Evolutionary conservation across 495 filamentous ascomycete genomes (phyloP).

Genomic region (Aspergillus nanangensis): DNA sequence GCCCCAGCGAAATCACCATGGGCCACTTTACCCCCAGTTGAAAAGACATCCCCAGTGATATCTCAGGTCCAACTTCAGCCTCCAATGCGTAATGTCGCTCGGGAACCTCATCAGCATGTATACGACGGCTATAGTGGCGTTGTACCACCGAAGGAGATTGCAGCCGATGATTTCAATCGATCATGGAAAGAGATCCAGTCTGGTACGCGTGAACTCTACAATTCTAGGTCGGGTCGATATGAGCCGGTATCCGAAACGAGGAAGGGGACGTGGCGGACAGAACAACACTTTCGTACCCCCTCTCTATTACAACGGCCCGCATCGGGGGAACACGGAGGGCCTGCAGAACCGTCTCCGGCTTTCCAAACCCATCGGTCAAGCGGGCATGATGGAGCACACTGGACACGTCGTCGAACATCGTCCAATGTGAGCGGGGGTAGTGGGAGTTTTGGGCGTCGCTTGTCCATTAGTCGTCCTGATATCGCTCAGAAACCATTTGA

Average conservation of each 20-base stretch:
- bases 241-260: slow-evolving; percentile 80
- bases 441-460: slow-evolving; percentile 57
- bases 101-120: slow-evolving; percentile 28
- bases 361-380: slow-evolving; percentile 76
- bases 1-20: slow-evolving; percentile 85
- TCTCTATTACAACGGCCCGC: slow-evolving; percentile 73
- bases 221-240: slow-evolving; percentile 90
- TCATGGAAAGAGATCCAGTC: slow-evolving; percentile 71
- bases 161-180: slow-evolving; percentile 90
- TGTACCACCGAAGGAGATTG: slow-evolving; percentile 72
- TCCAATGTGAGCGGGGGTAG: slow-evolving; percentile 94
- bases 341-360: slow-evolving; percentile 88
- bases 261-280: slow-evolving; percentile 62
- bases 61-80: slow-evolving; percentile 37
- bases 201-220: slow-evolving; percentile 73
- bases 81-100: slow-evolving; percentile 21
- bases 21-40: slow-evolving; percentile 80
- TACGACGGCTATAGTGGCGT: slow-evolving; percentile 26
- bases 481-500: slow-evolving; percentile 41
- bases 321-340: slow-evolving; percentile 54
- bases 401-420: slow-evolving; percentile 79
- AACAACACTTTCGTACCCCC: slow-evolving; percentile 65
- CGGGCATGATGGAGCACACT: slow-evolving; percentile 61
- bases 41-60: slow-evolving; percentile 67
- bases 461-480: slow-evolving; percentile 50